Evolutionary conservation across 768 basidiomycete genomes (phyloP), one percentile per base, ranked within the genome.

Genomic region (Naganishia vishniacii): DNA sequence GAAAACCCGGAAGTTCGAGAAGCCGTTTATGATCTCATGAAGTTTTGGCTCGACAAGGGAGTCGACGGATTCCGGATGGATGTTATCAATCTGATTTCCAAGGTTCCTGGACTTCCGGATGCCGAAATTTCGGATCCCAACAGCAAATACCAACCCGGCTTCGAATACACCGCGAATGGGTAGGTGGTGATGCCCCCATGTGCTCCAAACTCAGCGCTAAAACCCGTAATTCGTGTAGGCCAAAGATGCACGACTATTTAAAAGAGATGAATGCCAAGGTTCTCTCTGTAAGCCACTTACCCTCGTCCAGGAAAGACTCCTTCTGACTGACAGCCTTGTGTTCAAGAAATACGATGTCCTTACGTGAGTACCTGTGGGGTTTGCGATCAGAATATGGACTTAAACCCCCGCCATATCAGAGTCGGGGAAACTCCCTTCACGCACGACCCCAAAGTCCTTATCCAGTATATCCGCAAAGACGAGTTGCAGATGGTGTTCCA

Each of bases 21-120:
- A 18, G 70, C 67, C 20, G 68, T 75, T 9, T 85, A 80, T 76
- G 83, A 85, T 34, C 71, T 84, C 48, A 86, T 88, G 86, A 75
- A 77, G 45, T 88, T 86, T 71, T 88, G 87, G 87, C 79, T 88
- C n/a, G 81, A 84, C 59, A 79, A 84, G 51, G 87, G 88, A 0
- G 84, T 85, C 65, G 86, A 88, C 65, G 88, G 87, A 1, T 89
- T 89, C 74, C 79, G 86, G 23, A 84, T 88, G 69, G 85, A 87
- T 61, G 83, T 85, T 49, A 87, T 87, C 75, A 86, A 87, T 72
- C 72, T 84, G 56, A 83, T 86, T 28, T 85, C 84, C 18, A 87
- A 88, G 69, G 80, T 79, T 0, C 77, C 81, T 2, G 84, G 84
- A 0, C 80, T 87, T 2, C 86, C 86, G 0, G 86, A 89, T 66